Evolutionary conservation across 345 rosid species (phyloP).

Genomic region (Raphanus sativus): DNA sequence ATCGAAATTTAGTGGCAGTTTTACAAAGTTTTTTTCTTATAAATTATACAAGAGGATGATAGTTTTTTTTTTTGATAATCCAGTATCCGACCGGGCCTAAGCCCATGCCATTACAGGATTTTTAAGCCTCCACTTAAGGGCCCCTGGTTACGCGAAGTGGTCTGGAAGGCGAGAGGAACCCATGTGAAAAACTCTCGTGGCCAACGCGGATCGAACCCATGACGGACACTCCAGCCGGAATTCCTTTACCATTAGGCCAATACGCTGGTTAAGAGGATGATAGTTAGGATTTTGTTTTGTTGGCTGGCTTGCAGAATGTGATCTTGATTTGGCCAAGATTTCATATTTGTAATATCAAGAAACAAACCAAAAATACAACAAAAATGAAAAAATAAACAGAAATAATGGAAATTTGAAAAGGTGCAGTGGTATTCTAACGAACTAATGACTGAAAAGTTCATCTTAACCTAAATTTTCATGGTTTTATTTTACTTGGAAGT

Average conservation of each 20-base stretch:
- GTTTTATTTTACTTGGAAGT: background rate
- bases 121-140: no score
- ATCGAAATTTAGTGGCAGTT: background rate
- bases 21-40: background rate
- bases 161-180: no score
- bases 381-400: background rate
- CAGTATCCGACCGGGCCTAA: no score
- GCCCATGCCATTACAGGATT: no score
- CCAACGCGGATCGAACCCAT: no score
- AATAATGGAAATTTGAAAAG: background rate
- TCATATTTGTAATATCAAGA: background rate
- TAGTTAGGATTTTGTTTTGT: background rate
- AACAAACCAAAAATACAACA: background rate
- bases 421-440: conserved; percentile 1
- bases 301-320: background rate
- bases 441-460: background rate
- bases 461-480: background rate
- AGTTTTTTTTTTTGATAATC: no score
- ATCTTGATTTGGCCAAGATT: background rate
- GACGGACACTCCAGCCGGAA: no score
- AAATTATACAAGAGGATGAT: background rate
- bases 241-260: no score
- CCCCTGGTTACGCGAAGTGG: no score
- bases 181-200: no score
- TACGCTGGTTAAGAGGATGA: no score